Conservation (phyloP, 805 yeast genomes). For the Suhomyces sp. region DNA sequence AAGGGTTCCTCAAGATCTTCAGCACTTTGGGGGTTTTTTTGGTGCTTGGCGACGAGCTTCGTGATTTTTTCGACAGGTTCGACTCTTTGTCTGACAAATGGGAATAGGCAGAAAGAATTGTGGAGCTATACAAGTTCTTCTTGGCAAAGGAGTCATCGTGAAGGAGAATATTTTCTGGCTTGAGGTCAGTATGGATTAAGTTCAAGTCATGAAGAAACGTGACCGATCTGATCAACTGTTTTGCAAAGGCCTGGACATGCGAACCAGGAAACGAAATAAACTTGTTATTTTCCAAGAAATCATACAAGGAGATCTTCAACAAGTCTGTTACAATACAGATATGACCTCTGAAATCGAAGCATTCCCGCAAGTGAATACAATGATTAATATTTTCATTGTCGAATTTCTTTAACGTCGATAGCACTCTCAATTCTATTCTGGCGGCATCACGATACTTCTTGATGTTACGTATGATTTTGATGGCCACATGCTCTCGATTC, state of each 20-base stretch:
- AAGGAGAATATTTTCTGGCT: constrained; percentile 89
- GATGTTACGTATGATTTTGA: constrained; percentile 87
- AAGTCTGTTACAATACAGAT: constrained; percentile 91
- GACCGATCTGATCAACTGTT: constrained; percentile 80
- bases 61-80: constrained; percentile 2
- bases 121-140: constrained; percentile 32
- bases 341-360: constrained; percentile 90
- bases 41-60: neutral
- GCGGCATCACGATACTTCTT: constrained; percentile 96
- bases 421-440: constrained; percentile 82
- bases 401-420: constrained; percentile 66
- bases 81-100: constrained; percentile 14
- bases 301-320: constrained; percentile 80
- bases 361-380: constrained; percentile 84
- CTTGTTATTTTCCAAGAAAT: constrained; percentile 79
- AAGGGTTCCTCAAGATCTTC: constrained; percentile 67
- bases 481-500: constrained; percentile 67
- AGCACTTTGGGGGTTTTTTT: constrained; percentile 31
- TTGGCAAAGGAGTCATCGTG: constrained; percentile 49
- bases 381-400: constrained; percentile 67
- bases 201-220: constrained; percentile 87
- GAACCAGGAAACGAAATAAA: constrained; percentile 91
- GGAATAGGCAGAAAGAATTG: constrained; percentile 33
- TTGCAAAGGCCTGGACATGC: constrained; percentile 85
- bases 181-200: constrained; percentile 91